A percentile compares a stretch with the other conserved stretches of the same genome.
These are phyloP conservation scores for Anastatica hierochuntica DNA, from an alignment of 345 rosid species.

Conservation along the genomic window DNA sequence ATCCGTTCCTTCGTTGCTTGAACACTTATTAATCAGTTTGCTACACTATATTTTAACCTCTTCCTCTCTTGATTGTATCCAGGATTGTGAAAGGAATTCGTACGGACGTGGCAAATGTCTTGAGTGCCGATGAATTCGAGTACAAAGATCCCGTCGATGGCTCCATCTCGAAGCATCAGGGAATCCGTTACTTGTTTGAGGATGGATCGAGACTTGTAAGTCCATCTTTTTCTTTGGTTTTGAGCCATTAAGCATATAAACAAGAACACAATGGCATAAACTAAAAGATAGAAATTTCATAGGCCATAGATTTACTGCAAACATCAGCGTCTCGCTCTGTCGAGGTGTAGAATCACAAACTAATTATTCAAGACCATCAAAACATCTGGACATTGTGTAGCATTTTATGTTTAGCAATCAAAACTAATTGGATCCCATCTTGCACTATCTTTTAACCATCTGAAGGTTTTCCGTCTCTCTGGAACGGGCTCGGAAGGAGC, in stretches of 20 bases:
- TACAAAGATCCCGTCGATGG: conserved; percentile 96
- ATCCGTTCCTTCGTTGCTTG: too few relatives aligned
- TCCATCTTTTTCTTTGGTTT: not conserved
- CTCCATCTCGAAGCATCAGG: conserved; percentile 86
- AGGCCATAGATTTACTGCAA: not conserved
- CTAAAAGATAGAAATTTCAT: too few relatives aligned
- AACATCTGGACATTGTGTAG: too few relatives aligned
- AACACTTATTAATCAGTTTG: not conserved
- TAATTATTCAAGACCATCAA: too few relatives aligned
- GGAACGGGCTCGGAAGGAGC: conserved; percentile 99
- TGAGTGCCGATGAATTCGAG: conserved; percentile 75
- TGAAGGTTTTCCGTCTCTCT: conserved; percentile 90
- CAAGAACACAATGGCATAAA: not conserved
- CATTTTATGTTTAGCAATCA: too few relatives aligned
- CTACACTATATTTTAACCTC: not conserved
- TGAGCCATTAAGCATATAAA: not conserved
- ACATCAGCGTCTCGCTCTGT: not conserved
- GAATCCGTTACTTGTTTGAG: conserved; percentile 77
- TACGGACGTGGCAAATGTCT: conserved; percentile 58
- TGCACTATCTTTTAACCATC: too few relatives aligned
- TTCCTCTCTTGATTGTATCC: conserved; percentile 6
- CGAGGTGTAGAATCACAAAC: too few relatives aligned
- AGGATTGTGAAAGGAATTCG: conserved; percentile 57
- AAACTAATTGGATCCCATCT: too few relatives aligned
- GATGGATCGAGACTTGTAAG: conserved; percentile 94